A percentile compares a stretch with the other conserved stretches of the same genome.
These are phyloP conservation scores for Ilex paraguariensis DNA, from an alignment of 305 asterid species.

Conservation along the genomic window DNA sequence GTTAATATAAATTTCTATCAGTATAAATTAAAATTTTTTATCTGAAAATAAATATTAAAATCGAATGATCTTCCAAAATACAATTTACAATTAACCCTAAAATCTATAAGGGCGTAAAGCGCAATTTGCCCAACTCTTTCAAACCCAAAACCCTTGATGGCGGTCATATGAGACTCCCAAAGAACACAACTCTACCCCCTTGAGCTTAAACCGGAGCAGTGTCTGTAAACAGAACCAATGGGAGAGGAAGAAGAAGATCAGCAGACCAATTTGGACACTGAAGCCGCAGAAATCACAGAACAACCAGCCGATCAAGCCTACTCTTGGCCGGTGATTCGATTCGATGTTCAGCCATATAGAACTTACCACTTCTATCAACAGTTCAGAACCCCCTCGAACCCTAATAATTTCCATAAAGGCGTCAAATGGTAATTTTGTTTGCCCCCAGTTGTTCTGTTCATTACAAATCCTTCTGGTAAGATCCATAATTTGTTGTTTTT, in stretches of 20 bases:
- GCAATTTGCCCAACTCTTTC: no score
- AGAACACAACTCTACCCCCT: no score
- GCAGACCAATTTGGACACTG: constrained; percentile 20
- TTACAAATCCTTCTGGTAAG: not conserved
- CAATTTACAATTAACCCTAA: no score
- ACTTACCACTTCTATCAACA: constrained; percentile 78
- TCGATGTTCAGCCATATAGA: constrained; percentile 67
- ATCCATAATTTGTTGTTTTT: not conserved
- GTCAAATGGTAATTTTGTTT: constrained; percentile 62
- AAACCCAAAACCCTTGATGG: no score
- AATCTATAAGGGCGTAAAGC: no score
- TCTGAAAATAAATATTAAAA: no score
- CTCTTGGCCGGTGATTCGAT: constrained; percentile 50
- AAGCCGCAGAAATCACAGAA: constrained; percentile 26
- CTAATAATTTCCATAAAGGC: constrained; percentile 89
- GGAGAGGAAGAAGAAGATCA: constrained; percentile 39
- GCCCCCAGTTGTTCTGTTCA: not conserved
- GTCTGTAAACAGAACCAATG: constrained; percentile 11
- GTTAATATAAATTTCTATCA: no score
- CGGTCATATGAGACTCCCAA: no score
- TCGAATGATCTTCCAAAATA: no score
- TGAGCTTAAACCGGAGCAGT: not conserved
- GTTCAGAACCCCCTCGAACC: constrained; percentile 59
- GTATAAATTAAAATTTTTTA: no score
- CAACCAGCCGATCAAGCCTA: constrained; percentile 22